Evolutionary conservation across 2,329 filamentous ascomycete genomes (phyloP), one percentile per base, ranked within the genome.

Genomic region (Pseudogymnoascus sp.): DNA sequence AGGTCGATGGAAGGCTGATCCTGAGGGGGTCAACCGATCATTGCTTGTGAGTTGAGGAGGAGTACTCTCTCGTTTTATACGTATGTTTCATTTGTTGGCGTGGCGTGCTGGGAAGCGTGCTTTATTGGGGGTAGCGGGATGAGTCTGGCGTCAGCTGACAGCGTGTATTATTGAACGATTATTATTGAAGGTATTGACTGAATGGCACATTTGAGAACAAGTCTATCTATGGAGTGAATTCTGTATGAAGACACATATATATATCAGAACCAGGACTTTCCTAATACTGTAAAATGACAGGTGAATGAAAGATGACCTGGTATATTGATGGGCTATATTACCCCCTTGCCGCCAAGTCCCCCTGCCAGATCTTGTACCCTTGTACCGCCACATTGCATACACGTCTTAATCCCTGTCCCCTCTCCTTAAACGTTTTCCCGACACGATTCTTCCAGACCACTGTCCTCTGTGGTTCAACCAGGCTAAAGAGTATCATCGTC

Each of bases 351-450:
- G 7, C 26, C 46, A 53, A 53, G 26, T 53, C 4, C 46, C 16
- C 28, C 28, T 35, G 50, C 50, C 50, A 56, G 16, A 56, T 56
- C 28, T 31, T 56, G 50, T 56, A 56, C 28, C 50, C 28, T 33
- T 56, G 50, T 56, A 56, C 50, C 16, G 50, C 26, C 26, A 33
- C 50, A 56, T 33, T 56, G 8, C 50, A 53, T 56, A 14, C 46
- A 53, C 26, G 26, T 7, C 28, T 33, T 56, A 56, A 56, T 56
- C 50, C 50, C 50, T 56, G 50, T 56, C 28, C 50, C 50, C 50
- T 56, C 50, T 56, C 50, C 50, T 56, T 56, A 56, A 56, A 56
- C 50, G 28, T 56, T 56, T 56, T 56, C 50, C 50, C 50, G 50
- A 33, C 50, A 56, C 50, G n/a, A 31, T 33, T 56, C 50, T 56